phyloP scores from a whole-genome alignment of 345 rosid genomes.

The Linum lewisii region DNA sequence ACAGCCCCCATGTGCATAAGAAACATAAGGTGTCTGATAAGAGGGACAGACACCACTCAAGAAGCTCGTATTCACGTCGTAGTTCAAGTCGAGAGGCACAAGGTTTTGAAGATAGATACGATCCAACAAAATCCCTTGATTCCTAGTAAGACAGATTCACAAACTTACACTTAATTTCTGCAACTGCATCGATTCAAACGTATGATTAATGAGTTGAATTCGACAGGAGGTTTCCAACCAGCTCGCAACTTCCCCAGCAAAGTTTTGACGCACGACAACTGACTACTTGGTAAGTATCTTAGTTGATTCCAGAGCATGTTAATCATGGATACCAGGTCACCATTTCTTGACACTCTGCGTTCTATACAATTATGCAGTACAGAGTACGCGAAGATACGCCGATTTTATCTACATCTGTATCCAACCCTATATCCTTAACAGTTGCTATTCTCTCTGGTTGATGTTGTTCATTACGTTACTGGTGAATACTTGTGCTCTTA shows the following conservation, averaged over 20 bases:
- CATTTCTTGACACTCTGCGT: constrained; percentile 20
- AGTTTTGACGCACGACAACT: constrained; percentile 21
- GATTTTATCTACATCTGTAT: constrained; percentile 54
- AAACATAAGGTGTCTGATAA: constrained; percentile 14
- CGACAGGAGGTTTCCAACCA: constrained; percentile 6
- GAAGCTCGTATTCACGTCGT: constrained; percentile 17
- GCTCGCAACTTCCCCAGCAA: neutral
- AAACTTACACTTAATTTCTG: constrained; percentile 4
- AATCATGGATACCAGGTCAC: no score
- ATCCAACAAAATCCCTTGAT: constrained; percentile 46
- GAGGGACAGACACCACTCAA: constrained; percentile 19
- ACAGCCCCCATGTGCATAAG: constrained; percentile 9
- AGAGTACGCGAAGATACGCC: constrained; percentile 52
- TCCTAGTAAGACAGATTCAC: constrained; percentile 13
- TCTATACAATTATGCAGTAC: constrained; percentile 50
- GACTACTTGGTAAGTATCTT: constrained; percentile 1
- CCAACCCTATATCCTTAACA: constrained; percentile 84
- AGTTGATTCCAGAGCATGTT: constrained; percentile 9
- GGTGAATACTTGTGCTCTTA: neutral
- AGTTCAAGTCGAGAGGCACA: constrained; percentile 17
- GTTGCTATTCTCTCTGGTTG: neutral
- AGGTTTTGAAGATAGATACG: constrained; percentile 70
- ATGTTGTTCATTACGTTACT: neutral
- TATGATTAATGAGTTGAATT: constrained; percentile 10
- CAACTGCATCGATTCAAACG: constrained; percentile 10